phyloP scores from a whole-genome alignment of 2,329 filamentous ascomycete genomes.

The Penicillium sclerotiorum region DNA sequence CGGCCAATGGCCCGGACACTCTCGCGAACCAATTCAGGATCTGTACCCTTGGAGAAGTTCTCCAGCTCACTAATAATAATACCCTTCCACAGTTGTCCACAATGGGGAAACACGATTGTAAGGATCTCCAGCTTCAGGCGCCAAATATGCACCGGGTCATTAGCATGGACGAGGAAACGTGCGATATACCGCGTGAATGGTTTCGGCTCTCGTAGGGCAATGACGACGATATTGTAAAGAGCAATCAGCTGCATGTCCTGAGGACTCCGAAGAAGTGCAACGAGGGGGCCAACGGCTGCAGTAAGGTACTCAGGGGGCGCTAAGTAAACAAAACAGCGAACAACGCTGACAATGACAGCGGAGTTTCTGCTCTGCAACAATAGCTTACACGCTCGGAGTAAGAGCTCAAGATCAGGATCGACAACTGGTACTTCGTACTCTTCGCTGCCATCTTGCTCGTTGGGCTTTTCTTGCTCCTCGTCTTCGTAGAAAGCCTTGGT shows the following conservation, averaged over 20 bases:
- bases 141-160: conserved; percentile 81
- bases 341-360: conserved; percentile 85
- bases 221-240: conserved; percentile 92
- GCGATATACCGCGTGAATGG: conserved; percentile 86
- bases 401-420: conserved; percentile 79
- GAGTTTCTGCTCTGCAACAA: conserved; percentile 91
- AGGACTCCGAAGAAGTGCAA: conserved; percentile 80
- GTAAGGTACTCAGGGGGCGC: conserved; percentile 77
- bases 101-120: conserved; percentile 86
- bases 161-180: conserved; percentile 83
- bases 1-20: conserved; percentile 90
- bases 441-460: conserved; percentile 48
- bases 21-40: conserved; percentile 80
- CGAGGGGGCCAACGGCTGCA: conserved; percentile 76
- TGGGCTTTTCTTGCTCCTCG: conserved; percentile 49
- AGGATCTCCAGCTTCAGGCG: conserved; percentile 88
- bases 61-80: conserved; percentile 90
- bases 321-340: conserved; percentile 80
- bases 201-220: conserved; percentile 73
- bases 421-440: conserved; percentile 63
- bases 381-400: conserved; percentile 78
- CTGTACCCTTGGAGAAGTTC: conserved; percentile 78
- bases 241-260: conserved; percentile 88
- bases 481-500: conserved; percentile 83
- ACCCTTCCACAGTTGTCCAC: conserved; percentile 73